Evolutionary conservation across 2,329 filamentous ascomycete species (phyloP).

Genomic region (Talaromyces sp.): DNA sequence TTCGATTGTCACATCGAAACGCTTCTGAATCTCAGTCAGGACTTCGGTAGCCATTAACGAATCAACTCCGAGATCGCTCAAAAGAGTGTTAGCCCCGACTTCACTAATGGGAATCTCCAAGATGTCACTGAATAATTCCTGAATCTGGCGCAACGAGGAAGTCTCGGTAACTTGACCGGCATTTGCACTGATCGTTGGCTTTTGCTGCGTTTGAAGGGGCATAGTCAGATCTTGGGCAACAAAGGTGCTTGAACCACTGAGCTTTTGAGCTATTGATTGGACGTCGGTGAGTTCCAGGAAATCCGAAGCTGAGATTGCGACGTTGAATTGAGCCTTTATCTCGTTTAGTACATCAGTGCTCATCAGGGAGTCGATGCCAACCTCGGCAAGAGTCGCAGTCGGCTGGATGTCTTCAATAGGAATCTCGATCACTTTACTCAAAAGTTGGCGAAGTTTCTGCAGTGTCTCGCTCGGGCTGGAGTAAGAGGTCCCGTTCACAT

Average conservation of each 20-base stretch:
- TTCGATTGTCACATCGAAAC: background rate
- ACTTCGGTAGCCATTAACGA: background rate
- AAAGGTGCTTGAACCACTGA: background rate
- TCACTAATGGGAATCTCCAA: background rate
- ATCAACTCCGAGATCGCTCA: conserved; percentile 1
- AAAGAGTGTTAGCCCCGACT: background rate
- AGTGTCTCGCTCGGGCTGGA: too few species aligned
- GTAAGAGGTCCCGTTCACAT: too few species aligned
- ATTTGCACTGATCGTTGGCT: too few species aligned
- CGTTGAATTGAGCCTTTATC: background rate
- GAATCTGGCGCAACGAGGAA: background rate
- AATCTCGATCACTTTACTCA: background rate
- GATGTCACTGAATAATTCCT: background rate
- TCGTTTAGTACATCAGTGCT: background rate
- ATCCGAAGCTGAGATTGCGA: background rate
- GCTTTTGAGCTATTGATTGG: too few species aligned
- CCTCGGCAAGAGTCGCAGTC: conserved; percentile 12
- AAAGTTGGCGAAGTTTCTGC: background rate
- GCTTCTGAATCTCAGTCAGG: background rate
- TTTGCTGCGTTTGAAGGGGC: background rate
- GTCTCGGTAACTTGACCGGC: too few species aligned
- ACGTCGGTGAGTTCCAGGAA: too few species aligned
- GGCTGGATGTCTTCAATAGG: background rate
- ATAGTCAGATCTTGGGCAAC: background rate
- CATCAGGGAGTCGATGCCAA: conserved; percentile 34